These are phyloP conservation scores for Diaporthe capsici DNA, from an alignment of 2,329 filamentous ascomycete genomes.

Conservation along the genomic window DNA sequence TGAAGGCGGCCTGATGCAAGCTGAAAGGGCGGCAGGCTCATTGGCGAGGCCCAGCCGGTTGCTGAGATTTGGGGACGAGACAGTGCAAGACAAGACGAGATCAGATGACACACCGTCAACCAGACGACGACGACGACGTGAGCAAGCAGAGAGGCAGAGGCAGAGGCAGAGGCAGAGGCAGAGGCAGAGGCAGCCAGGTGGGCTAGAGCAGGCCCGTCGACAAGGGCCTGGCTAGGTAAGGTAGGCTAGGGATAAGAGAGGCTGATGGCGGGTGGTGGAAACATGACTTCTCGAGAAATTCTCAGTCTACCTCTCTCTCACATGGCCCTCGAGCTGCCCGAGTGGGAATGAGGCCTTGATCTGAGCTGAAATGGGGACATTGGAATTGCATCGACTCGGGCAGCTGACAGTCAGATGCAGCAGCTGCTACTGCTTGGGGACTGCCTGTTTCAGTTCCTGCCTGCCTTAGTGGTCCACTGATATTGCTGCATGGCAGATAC, in stretches of 20 bases:
- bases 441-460: constrained; percentile 22
- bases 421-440: background rate
- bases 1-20: constrained; percentile 50
- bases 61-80: constrained; percentile 7
- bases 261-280: background rate
- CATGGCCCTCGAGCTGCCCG: constrained; percentile 1
- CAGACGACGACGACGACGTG: too few relatives aligned
- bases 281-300: background rate
- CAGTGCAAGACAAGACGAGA: background rate
- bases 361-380: background rate
- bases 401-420: constrained; percentile 10
- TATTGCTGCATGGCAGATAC: background rate
- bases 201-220: background rate
- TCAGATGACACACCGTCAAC: background rate
- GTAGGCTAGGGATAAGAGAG: background rate
- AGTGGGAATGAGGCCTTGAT: constrained; percentile 1
- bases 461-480: constrained; percentile 3
- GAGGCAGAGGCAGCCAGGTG: background rate
- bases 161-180: background rate
- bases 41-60: constrained; percentile 13
- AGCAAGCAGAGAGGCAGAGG: too few relatives aligned
- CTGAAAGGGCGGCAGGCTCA: constrained; percentile 10
- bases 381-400: background rate
- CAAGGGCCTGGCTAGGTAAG: background rate
- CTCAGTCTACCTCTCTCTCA: background rate